Evolutionary conservation across 768 basidiomycete species (phyloP), one percentile per base, ranked within the genome.

Genomic region (Mycena amicta): DNA sequence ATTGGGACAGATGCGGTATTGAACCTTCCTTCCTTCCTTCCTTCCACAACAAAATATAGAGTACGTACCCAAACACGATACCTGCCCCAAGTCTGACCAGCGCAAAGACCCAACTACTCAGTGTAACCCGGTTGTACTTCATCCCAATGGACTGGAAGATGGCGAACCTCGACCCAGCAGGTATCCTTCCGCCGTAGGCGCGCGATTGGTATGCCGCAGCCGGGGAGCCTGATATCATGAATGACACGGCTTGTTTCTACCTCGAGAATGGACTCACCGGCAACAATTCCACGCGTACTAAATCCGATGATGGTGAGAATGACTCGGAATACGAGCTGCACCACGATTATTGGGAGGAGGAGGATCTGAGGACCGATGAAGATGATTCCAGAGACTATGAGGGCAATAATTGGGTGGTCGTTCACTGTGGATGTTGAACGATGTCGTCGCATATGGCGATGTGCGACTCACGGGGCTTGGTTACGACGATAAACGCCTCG

Each of bases 21-120:
- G n/a, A n/a, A n/a, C n/a, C n/a, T n/a, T 37, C 33, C 33, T 18
- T 8, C 33, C 33, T 37, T 37, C 33, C 18, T 8, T 18, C 11
- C 33, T 37, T 37, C 18, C 33, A 37, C 33, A 37, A 37, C 18
- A 37, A 8, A 18, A 37, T 18, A 37, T 37, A 37, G 11, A 37
- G 33, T 18, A 70, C 56, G 45, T 70, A 70, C 3, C 60, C 31
- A 28, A 59, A 64, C 18, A 68, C 3, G 18, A 31, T 41, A 0
- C 61, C 67, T 20, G 68, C 68, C 13, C 59, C 3, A 33, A 67
- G 29, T 40, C 71, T 65, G 30, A 70, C 75, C 8, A 86, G 65
- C 54, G 89, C 83, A 20, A 91, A 62, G 25, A 92, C 77, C 28
- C 85, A 77, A 66, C 88, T 86, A 68, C 88, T 87, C 75, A 82